Base-by-base conservation (phyloP, 805 yeast genomes). In the Yamadazyma sp. region DNA sequence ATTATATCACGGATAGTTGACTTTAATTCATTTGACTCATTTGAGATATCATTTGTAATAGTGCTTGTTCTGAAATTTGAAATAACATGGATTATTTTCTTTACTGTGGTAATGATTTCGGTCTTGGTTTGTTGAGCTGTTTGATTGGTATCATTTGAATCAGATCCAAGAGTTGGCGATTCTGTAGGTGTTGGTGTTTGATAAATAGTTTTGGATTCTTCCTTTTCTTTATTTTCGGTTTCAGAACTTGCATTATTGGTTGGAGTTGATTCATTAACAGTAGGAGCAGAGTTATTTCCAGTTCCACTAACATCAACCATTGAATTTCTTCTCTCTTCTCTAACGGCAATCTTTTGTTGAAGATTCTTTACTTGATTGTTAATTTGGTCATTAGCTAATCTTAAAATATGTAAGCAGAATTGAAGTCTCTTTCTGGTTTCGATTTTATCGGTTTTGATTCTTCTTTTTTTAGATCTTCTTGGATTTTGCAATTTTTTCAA, bases 41-140 rank as follows among this genome's bases (percentile, higher is more conserved):
- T 7, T n/a, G 28, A 38, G 3, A 86, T 83, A 13, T 34, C 42
- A 3, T 86, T 84, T 45, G 31, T 82, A 87, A 6, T 88, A 3
- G 36, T 23, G 24, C 44, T 44, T 12, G 48, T 39, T 29, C 55
- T 85, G 47, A 86, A 86, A 44, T 84, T 85, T 3, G 97, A 86
- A 8, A 93, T 84, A 24, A 91, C 77, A 26, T 80, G 77, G 23
- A 89, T 88, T 30, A 88, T 87, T 53, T 87, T 91, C 55, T 86
- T 86, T 17, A 93, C 89, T 0, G 97, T 93, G 0, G 84, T 75
- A 7, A 89, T 81, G 23, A 91, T 86, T 47, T 91, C 98, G 45
- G 80, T 75, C 44, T 86, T 83, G 23, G 89, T 72, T 29, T 78
- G 58, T 36, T 58, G 62, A 1, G 60, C 45, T 21, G 25, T 5